Percentiles rank a stretch among this genome's conserved stretches.
phyloP scores from a whole-genome alignment of 2,329 filamentous ascomycete genomes.

The Epicoccum nigrum region DNA sequence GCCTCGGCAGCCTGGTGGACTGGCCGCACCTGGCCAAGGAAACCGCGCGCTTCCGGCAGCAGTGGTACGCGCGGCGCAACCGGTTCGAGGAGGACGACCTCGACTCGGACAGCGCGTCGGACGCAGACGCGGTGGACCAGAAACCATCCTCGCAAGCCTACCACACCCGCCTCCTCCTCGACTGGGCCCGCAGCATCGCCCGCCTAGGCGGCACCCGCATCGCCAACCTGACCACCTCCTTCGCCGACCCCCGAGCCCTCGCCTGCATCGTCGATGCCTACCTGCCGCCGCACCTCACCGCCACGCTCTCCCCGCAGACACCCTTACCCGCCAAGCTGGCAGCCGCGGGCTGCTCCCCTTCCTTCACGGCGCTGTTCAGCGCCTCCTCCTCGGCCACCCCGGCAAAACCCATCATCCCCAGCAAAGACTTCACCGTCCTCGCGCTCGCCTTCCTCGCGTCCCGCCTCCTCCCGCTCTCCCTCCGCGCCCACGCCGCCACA shows the following conservation, averaged over 20 bases:
- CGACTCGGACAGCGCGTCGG: conserved; percentile 41
- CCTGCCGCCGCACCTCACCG: too few species aligned
- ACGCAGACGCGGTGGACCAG: conserved; percentile 19
- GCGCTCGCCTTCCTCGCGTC: conserved; percentile 66
- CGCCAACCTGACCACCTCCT: conserved; percentile 63
- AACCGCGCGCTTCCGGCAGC: conserved; percentile 51
- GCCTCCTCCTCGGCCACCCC: conserved; percentile 20
- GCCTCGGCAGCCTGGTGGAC: conserved; percentile 60
- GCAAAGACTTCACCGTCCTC: conserved; percentile 61
- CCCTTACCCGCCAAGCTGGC: conserved; percentile 47
- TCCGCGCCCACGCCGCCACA: conserved; percentile 57
- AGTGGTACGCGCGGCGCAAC: conserved; percentile 39
- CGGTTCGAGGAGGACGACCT: conserved; percentile 40
- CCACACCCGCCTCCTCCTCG: conserved; percentile 55
- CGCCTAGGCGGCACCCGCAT: conserved; percentile 54
- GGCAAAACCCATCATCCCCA: conserved; percentile 52
- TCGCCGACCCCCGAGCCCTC: conserved; percentile 61
- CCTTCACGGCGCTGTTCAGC: conserved; percentile 55
- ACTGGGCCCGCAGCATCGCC: conserved; percentile 62
- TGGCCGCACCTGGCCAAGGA: conserved; percentile 61
- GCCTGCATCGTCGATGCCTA: conserved; percentile 64
- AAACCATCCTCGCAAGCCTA: conserved; percentile 38
- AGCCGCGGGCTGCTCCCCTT: conserved; percentile 50
- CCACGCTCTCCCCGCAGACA: conserved; percentile 14
- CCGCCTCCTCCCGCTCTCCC: conserved; percentile 60